Evolutionary conservation across 345 rosid species (phyloP), one percentile per base, ranked within the genome.

Genomic region (Luvunga scandens): DNA sequence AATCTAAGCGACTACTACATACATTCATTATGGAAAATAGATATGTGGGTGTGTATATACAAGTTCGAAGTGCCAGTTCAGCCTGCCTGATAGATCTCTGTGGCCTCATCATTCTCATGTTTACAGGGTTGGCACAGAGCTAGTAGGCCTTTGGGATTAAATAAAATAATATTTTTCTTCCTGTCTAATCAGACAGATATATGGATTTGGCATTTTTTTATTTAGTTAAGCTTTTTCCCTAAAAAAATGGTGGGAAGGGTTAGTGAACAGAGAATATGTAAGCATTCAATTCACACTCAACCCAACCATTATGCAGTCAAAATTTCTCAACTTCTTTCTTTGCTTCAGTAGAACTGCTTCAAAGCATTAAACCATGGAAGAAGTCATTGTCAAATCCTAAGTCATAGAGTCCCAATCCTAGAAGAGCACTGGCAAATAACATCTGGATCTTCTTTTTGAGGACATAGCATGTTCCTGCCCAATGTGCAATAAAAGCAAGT

Each of bases 361-460:
- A 89, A 66, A 75, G 84, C 72, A 71, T 83, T 83, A 91, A 85
- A 74, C 93, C 89, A n/a, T 72, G 70, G 89, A 90, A 93, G 87
- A 93, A 93, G 76, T 91, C 93, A 85, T 88, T 84, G 45, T 82
- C 85, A 28, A 84, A 84, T 13, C 93, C 97, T 75, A 88, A 78
- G 80, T 76, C 85, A 36, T 72, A 81, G 70, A 91, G 77, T 77
- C 93, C 95, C 86, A 86, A 80, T 75, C 90, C 95, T 74, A 90
- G 69, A 77, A 93, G 89, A 63, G 87, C 79, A 66, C 83, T 80
- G 67, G 83, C 77, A 68, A 77, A 84, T 59, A 89, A 42, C 65
- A 80, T 75, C 63, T 83, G 78, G 73, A 81, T 36, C 78, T 81
- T 88, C 85, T 80, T 83, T 69, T 77, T 77, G 45, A 87, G 81